phyloP scores from a whole-genome alignment of 768 basidiomycete species.

The Naganishia vishniacii region DNA sequence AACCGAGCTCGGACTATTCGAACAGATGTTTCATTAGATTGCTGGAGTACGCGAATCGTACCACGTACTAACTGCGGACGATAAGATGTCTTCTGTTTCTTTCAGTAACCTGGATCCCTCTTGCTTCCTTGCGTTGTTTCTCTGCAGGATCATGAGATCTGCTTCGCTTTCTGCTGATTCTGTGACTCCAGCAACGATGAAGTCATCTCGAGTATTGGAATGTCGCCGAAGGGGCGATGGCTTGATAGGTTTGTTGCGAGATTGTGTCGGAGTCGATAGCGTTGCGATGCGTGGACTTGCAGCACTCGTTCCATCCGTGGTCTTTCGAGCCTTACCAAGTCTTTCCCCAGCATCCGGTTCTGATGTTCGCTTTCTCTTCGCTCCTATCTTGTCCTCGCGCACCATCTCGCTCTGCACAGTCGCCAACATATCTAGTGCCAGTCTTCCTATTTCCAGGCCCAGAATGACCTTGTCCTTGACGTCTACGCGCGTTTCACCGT shows the following conservation, averaged over 20 bases:
- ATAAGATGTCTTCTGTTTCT: constrained; percentile 20
- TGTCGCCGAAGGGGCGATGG: constrained; percentile 1
- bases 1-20: constrained; percentile 9
- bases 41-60: background rate
- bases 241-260: background rate
- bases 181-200: background rate
- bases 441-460: constrained; percentile 18
- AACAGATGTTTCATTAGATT: background rate
- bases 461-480: constrained; percentile 10
- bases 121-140: constrained; percentile 2
- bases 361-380: background rate
- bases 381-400: constrained; percentile 2
- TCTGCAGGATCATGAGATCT: background rate
- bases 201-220: background rate
- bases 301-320: background rate
- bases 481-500: constrained; percentile 8
- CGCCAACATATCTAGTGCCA: constrained; percentile 21
- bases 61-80: constrained; percentile 4
- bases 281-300: background rate
- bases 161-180: constrained; percentile 4
- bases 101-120: constrained; percentile 20
- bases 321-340: background rate
- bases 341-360: background rate
- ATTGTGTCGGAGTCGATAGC: background rate
- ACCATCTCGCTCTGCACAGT: constrained; percentile 19